Conservation (phyloP, 345 rosid species). For the Atalantia buxifolia region DNA sequence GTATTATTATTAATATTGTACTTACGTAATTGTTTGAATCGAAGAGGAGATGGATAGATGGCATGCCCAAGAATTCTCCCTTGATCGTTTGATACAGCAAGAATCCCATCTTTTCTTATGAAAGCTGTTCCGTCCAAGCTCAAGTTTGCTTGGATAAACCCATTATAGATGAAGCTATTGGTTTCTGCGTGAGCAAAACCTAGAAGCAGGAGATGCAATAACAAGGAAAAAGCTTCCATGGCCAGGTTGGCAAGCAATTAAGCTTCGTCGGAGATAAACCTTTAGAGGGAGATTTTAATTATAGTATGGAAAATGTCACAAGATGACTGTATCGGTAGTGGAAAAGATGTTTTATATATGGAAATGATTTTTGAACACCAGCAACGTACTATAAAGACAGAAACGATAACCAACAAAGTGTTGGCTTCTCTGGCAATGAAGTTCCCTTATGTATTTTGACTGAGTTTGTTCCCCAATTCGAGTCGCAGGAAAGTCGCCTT, state of each 20-base stretch:
- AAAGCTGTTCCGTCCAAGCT: constrained; percentile 21
- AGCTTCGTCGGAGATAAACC: not conserved
- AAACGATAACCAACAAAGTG: no score
- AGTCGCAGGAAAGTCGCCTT: no score
- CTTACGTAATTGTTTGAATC: not conserved
- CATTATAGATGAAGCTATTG: constrained; percentile 1
- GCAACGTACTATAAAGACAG: no score
- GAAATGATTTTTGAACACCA: no score
- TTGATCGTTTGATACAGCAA: constrained; percentile 19
- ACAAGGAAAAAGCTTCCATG: constrained; percentile 3
- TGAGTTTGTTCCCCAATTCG: no score
- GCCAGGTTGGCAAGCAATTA: not conserved
- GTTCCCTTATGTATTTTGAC: no score
- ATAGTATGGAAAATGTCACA: no score
- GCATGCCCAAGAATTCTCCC: constrained; percentile 29
- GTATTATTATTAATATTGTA: not conserved
- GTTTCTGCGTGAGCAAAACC: not conserved
- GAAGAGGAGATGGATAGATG: constrained; percentile 21
- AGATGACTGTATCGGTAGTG: no score
- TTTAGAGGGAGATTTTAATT: not conserved
- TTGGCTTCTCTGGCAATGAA: no score
- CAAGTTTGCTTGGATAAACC: constrained; percentile 12
- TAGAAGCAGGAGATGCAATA: not conserved
- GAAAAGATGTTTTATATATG: no score
- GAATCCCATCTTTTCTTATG: constrained; percentile 24